phyloP scores from a whole-genome alignment of 2,329 filamentous ascomycete species.

The Pseudodiploospora longispora region DNA sequence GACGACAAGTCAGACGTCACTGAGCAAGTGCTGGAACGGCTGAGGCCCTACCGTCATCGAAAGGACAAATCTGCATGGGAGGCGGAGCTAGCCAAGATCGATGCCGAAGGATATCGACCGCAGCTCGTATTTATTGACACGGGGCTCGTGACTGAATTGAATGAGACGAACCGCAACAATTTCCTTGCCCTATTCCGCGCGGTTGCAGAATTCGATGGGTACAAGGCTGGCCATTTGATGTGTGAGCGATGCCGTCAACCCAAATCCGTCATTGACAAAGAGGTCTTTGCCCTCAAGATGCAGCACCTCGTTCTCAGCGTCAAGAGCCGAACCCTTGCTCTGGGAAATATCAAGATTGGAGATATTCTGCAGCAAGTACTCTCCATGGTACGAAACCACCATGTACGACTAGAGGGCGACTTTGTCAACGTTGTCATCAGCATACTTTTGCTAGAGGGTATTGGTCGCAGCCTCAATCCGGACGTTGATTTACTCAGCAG shows the following conservation, averaged over 20 bases:
- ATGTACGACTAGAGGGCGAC: slow-evolving; percentile 91
- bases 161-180: slow-evolving; percentile 75
- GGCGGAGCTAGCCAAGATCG: slow-evolving; percentile 65
- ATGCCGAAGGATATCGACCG: slow-evolving; percentile 80
- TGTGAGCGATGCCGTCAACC: slow-evolving; percentile 91
- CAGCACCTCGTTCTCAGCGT: slow-evolving; percentile 89
- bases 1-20: slow-evolving; percentile 65
- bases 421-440: slow-evolving; percentile 98
- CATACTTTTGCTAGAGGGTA: slow-evolving; percentile 87
- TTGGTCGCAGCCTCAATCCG: slow-evolving; percentile 79
- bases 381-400: slow-evolving; percentile 82
- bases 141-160: slow-evolving; percentile 88
- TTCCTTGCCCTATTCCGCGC: slow-evolving; percentile 95
- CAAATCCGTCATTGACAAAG: slow-evolving; percentile 76
- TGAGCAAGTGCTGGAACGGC: slow-evolving; percentile 71
- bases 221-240: slow-evolving; percentile 92
- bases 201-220: slow-evolving; percentile 93
- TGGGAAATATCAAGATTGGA: slow-evolving; percentile 92
- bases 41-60: slow-evolving; percentile 60
- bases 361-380: slow-evolving; percentile 89
- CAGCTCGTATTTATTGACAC: slow-evolving; percentile 98
- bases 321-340: slow-evolving; percentile 81
- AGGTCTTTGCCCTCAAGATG: slow-evolving; percentile 93
- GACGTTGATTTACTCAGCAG: slow-evolving; percentile 78
- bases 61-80: slow-evolving; percentile 65